Evolutionary conservation across 208 protist genomes (phyloP), one percentile per base, ranked within the genome.

Genomic region (Strigomonas culicis): DNA sequence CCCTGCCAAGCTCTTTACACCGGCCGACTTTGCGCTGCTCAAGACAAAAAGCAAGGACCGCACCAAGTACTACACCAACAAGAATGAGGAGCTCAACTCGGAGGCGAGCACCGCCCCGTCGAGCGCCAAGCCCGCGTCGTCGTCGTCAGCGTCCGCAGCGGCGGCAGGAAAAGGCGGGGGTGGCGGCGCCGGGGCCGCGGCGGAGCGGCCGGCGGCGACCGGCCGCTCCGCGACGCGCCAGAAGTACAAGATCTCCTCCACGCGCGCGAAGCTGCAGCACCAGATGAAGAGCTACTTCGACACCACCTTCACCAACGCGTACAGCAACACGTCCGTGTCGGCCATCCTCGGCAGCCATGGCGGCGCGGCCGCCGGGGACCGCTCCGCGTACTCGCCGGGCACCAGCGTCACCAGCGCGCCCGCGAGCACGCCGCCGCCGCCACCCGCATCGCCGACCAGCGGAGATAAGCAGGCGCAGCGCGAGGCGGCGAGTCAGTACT

Each of bases 261-360:
- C 73, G 7, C 83, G 83, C 46, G 55, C 50, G 0, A 68, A 68
- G 22, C 55, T 82, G 63, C 78, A 83, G 68, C 70, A 82, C 57
- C 44, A 74, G 19, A 53, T 79, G 28, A 58, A 60, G 39, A 89
- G 82, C 75, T 79, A 84, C 63, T 91, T 95, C 70, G 80, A 79
- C 49, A 89, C 88, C 2, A 72, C 71, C 2, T 88, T 84, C 62
- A 36, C n/a, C n/a, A n/a, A n/a, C n/a, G n/a, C n/a, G n/a, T n/a
- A n/a, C n/a, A n/a, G n/a, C n/a, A n/a, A n/a, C n/a, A n/a, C n/a
- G n/a, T n/a, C n/a, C n/a, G n/a, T n/a, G n/a, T n/a, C n/a, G n/a
- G n/a, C n/a, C n/a, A n/a, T n/a, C n/a, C n/a, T n/a, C n/a, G n/a
- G n/a, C n/a, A n/a, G n/a, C n/a, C n/a, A n/a, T n/a, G n/a, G n/a